Base-by-base conservation (phyloP, 2,329 filamentous ascomycete species). In the Rutstroemia sydowiana region DNA sequence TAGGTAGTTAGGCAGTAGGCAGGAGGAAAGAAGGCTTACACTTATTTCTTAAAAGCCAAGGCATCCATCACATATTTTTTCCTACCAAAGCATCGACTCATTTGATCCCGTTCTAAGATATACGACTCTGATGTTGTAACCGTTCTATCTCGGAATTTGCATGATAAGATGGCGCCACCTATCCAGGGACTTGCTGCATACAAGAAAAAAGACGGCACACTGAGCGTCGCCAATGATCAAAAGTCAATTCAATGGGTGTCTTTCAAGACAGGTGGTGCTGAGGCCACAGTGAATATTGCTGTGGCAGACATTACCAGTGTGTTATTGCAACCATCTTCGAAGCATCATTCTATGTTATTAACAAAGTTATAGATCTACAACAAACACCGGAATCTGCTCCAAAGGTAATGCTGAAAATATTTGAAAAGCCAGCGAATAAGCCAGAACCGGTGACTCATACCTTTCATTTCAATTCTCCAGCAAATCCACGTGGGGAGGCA, bases 341-440 rank as follows among this genome's bases (percentile, higher is more conserved):
- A 2, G 36, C 3, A 37, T 42, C 50, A 9, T 13, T 16, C n/a
- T 20, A 46, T 18, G 37, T 48, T 42, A 48, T 49, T 60, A 37
- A 57, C 58, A 62, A 34, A 61, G 13, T 55, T 45, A 30, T 61
- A 93, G 88, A 97, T 71, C 80, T 98, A 45, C 92, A 98, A 69
- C 92, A 97, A 68, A 97, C 93, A 1, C 91, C 93, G 11, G 88
- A 89, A 55, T 84, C 77, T n/a, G 84, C 82, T 32, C 75, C 89
- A 16, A 96, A 95, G 75, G 90, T 95, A 48, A 95, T 95, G 77
- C 78, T 97, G 54, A 95, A 93, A 69, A 85, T 98, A 51, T 88
- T 96, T 61, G 86, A 86, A 56, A 86, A 90, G 66, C 70, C 79
- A 39, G 70, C 80, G 30, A 72, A 73, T 43, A 73, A 74, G 23